A percentile compares a stretch with the other conserved stretches of the same genome.
Evolutionary conservation across 2,329 filamentous ascomycete genomes (phyloP).

Genomic region (Colletotrichum australisinense): DNA sequence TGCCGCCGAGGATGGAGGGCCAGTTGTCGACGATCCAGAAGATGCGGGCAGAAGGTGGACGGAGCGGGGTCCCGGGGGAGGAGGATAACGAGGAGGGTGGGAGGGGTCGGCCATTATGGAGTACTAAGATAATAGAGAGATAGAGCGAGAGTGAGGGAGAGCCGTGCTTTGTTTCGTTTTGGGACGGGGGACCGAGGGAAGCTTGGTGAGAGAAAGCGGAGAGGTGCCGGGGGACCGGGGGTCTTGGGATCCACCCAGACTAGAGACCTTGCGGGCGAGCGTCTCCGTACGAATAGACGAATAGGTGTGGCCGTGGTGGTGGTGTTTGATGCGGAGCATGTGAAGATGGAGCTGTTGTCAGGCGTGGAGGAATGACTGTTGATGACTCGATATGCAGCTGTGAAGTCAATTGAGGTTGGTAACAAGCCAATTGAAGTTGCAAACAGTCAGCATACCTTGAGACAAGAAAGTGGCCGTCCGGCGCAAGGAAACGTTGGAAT

Average conservation of each 20-base stretch:
- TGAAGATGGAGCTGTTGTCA: not conserved
- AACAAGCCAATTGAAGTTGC: not conserved
- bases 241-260: not conserved
- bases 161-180: not conserved
- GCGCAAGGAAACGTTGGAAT: not conserved
- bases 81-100: not conserved
- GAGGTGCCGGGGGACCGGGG: not conserved
- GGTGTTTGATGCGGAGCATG: not conserved
- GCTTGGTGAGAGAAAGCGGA: not conserved
- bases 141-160: not conserved
- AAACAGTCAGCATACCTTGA: not conserved
- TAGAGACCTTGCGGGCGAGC: not conserved
- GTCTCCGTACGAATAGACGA: too few species aligned
- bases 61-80: slow-evolving; percentile 22
- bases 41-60: slow-evolving; percentile 23
- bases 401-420: not conserved
- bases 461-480: not conserved
- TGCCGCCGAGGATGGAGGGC: slow-evolving; percentile 32
- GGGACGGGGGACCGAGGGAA: not conserved
- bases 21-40: slow-evolving; percentile 37
- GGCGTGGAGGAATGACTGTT: not conserved
- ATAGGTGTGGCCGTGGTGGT: too few species aligned
- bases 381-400: not conserved
- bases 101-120: not conserved
- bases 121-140: not conserved